A percentile compares a stretch with the other conserved stretches of the same genome.
Conservation (phyloP, 202 grass and related monocot genomes). For the Setaria viridis region DNA sequence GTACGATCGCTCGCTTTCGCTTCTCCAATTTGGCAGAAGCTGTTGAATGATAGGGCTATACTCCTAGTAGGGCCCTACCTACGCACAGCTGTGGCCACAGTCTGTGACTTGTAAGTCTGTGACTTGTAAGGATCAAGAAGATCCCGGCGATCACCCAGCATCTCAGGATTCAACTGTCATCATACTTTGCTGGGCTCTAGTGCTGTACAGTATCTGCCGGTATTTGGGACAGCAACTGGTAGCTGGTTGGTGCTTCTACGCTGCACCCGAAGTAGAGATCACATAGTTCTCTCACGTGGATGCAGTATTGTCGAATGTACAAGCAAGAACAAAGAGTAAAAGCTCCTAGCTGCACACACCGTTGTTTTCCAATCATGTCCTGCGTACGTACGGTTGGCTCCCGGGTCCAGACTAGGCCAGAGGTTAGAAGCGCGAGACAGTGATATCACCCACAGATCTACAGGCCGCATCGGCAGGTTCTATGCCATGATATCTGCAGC, state of each 20-base stretch:
- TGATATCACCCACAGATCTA: neutral
- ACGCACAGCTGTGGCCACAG: neutral
- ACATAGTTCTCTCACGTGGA: neutral
- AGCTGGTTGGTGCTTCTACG: neutral
- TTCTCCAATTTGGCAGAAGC: neutral
- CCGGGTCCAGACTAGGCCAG: neutral
- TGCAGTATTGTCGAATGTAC: neutral
- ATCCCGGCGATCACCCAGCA: neutral
- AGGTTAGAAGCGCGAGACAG: neutral
- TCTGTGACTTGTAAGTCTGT: neutral
- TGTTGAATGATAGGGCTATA: neutral
- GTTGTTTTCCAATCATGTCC: neutral
- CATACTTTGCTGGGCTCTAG: neutral
- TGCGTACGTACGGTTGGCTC: neutral
- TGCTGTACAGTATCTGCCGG: neutral
- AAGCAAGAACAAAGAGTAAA: neutral
- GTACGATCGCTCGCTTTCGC: neutral
- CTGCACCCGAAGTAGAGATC: neutral
- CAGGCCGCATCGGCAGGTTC: neutral
- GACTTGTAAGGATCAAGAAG: constrained; percentile 13
- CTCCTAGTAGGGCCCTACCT: neutral
- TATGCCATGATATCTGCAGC: neutral
- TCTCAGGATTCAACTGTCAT: neutral
- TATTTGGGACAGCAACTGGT: neutral
- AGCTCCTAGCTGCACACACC: neutral